phyloP scores from a whole-genome alignment of 1,139 yeast species.

The Scheffersomyces lignicola region DNA sequence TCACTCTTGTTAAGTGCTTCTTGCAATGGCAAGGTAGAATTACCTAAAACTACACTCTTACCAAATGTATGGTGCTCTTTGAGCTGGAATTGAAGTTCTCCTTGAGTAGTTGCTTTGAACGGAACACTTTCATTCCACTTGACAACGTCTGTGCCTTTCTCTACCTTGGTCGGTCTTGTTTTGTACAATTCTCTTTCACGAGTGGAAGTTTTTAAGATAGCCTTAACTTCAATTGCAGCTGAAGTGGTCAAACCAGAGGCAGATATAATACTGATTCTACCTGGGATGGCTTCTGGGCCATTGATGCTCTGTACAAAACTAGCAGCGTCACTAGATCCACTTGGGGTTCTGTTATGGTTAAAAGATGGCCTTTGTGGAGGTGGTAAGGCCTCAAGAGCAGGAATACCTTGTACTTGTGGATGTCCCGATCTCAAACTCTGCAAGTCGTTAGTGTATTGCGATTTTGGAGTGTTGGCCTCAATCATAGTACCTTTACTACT shows the following conservation, averaged over 20 bases:
- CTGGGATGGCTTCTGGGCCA: conserved; percentile 47
- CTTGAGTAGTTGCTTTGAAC: conserved; percentile 65
- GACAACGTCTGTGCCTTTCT: conserved; percentile 42
- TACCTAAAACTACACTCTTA: conserved; percentile 64
- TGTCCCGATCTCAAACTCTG: conserved; percentile 25
- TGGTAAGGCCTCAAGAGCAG: conserved; percentile 13
- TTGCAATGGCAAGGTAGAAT: conserved; percentile 42
- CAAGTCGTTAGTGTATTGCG: conserved; percentile 18
- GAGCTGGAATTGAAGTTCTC: conserved; percentile 57
- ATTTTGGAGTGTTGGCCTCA: conserved; percentile 1
- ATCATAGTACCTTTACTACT: conserved; percentile 2
- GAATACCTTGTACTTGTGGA: conserved; percentile 7
- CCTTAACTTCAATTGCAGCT: conserved; percentile 47
- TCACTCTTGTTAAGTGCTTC: conserved; percentile 37
- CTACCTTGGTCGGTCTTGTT: conserved; percentile 60
- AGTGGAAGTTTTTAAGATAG: conserved; percentile 49
- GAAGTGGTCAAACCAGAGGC: conserved; percentile 34
- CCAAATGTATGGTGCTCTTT: conserved; percentile 76
- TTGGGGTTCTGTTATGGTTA: conserved; percentile 19
- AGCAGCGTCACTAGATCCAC: conserved; percentile 24
- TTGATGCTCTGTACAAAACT: conserved; percentile 41
- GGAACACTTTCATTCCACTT: conserved; percentile 67
- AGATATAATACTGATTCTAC: conserved; percentile 51
- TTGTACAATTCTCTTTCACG: conserved; percentile 62
- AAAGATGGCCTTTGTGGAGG: conserved; percentile 29